Evolutionary conservation across 2,329 filamentous ascomycete species (phyloP), one percentile per base, ranked within the genome.

Genomic region (Elsinoe arachidis): DNA sequence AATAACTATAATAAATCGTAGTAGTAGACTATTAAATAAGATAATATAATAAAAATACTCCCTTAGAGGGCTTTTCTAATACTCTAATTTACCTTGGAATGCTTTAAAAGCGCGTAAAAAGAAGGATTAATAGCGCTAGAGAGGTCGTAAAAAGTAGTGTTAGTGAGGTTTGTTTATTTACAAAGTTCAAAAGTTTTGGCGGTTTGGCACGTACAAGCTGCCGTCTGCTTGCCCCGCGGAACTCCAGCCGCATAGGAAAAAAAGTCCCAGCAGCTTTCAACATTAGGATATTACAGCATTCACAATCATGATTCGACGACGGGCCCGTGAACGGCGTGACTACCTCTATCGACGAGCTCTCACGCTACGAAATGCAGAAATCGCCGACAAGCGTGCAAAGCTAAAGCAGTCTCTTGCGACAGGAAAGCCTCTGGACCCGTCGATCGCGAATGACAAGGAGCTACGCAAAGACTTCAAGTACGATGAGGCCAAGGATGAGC

Each of bases 291-390:
- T 7, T 15, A 9, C 21, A 43, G 14, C 10, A 17, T 34, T 3
- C 34, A n/a, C 81, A 56, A 65, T 21, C 11, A 72, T 71, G 69
- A 66, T 69, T 75, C 82, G 86, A 66, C 82, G 85, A 78, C 86
- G 90, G 79, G 85, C 86, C 61, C 83, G 88, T 64, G 84, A 91
- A 72, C 80, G 89, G 65, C 80, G 88, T 65, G 89, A 95, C 70
- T 95, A 97, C 72, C 84, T 99, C 66, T 95, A 96, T 72, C 84
- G 92, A 60, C 86, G 88, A 67, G 92, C 93, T 37, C 80, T 96
- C 58, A 85, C 90, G 19, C 81, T 96, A 43, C 85, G 87, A 64
- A 90, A 96, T 75, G 92, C 92, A 61, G 92, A 96, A 68, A 95
- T 95, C 63, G 88, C 87, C 58, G 89, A 95, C 70, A 96, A 96